phyloP scores from a whole-genome alignment of 805 yeast genomes.

The Jamesozyma rosinii region DNA sequence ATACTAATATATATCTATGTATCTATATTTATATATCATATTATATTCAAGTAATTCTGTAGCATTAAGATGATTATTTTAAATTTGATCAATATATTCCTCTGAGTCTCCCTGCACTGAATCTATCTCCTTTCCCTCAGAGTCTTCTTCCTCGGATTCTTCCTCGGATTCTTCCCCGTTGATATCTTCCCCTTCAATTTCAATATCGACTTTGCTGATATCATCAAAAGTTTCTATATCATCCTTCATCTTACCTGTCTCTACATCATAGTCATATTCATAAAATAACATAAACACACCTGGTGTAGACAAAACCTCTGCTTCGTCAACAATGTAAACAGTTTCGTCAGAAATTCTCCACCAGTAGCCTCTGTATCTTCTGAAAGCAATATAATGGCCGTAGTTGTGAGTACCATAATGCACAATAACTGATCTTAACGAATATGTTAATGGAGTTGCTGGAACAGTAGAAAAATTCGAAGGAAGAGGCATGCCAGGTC shows the following conservation, averaged over 20 bases:
- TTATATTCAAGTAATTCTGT: neutral
- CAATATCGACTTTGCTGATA: constrained; percentile 9
- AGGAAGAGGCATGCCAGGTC: constrained; percentile 6
- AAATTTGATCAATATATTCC: neutral
- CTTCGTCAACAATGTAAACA: constrained; percentile 69
- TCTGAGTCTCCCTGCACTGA: too few relatives aligned
- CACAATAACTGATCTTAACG: constrained; percentile 74
- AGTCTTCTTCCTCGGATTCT: constrained; percentile 11
- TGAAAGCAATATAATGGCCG: constrained; percentile 91
- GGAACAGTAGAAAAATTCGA: constrained; percentile 13
- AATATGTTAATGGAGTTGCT: constrained; percentile 47
- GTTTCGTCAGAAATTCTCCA: constrained; percentile 92
- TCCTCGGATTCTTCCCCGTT: neutral
- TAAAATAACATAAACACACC: constrained; percentile 92
- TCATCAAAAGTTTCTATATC: constrained; percentile 15
- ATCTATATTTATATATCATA: neutral
- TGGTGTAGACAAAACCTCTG: constrained; percentile 69
- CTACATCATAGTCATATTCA: constrained; percentile 43
- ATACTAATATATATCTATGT: neutral
- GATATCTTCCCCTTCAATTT: neutral
- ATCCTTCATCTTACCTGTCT: constrained; percentile 24
- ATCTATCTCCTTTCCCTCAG: constrained; percentile 18
- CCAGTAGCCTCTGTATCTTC: constrained; percentile 79
- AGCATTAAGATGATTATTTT: too few relatives aligned
- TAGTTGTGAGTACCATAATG: constrained; percentile 95